Evolutionary conservation across 2,329 filamentous ascomycete genomes (phyloP).

Genomic region (Microascus cirrosus): DNA sequence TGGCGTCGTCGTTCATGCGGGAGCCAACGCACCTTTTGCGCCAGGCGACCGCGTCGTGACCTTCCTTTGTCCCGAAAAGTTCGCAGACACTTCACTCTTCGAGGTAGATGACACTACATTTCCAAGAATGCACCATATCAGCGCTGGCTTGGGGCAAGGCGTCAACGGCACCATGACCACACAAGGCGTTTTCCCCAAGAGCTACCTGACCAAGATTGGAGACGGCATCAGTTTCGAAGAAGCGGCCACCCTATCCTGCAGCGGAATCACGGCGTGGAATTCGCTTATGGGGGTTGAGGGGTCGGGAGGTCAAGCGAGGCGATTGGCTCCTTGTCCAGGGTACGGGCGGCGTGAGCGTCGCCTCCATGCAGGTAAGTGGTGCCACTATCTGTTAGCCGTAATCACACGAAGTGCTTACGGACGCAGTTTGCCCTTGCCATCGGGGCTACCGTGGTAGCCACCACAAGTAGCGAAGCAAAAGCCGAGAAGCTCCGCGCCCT

Average conservation of each 20-base stretch:
- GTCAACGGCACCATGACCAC: background rate
- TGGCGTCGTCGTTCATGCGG: conserved; percentile 35
- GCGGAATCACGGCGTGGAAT: conserved; percentile 39
- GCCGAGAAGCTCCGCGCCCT: conserved; percentile 37
- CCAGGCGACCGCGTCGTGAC: conserved; percentile 46
- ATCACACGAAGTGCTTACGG: too few relatives aligned
- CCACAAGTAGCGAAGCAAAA: conserved; percentile 45
- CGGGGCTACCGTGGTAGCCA: conserved; percentile 45
- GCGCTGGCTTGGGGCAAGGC: background rate
- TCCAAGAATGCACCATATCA: background rate
- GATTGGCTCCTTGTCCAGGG: conserved; percentile 25
- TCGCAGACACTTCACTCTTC: background rate
- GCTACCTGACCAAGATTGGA: background rate
- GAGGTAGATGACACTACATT: background rate
- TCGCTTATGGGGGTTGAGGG: conserved; percentile 33
- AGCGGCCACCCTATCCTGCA: conserved; percentile 35
- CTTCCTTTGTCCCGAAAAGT: conserved; percentile 22
- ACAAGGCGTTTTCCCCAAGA: background rate
- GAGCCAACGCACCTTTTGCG: conserved; percentile 35
- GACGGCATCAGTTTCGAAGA: background rate
- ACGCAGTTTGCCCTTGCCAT: conserved; percentile 30
- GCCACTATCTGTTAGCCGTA: too few relatives aligned
- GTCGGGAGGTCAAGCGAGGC: conserved; percentile 23
- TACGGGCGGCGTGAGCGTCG: conserved; percentile 26
- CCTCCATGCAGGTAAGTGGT: conserved; percentile 14